Evolutionary conservation across 108 stramenopile genomes (phyloP), one percentile per base, ranked within the genome.

Genomic region (Cyclostephanos tholiformis): DNA sequence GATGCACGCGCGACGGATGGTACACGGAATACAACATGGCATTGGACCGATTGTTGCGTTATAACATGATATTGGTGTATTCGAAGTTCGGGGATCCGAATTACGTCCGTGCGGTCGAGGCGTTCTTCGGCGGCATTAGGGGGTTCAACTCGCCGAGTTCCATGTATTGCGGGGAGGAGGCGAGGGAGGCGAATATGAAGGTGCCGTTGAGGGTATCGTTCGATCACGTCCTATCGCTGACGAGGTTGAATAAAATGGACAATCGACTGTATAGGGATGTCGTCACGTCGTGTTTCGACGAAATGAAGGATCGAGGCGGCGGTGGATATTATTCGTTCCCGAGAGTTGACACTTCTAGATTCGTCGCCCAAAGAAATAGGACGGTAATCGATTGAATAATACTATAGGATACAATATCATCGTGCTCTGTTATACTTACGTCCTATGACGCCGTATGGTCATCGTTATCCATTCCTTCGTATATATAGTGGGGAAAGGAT

Each of bases 61-160:
- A 79, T 39, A 79, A 79, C 62, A 41, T 79, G 1, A 48, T 79
- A 35, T 67, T 79, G 27, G 61, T 79, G 1, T 72, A 73, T 64
- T 71, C 72, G 49, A 72, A 51, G 19, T 79, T 79, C 57, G 50
- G 53, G 9, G 71, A 79, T 67, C 27, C 30, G 6, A 14, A 63
- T 5, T 79, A 79, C 60, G 57, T 68, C 5, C 63, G 63, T n/a
- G 66, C 71, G 13, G 53, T 79, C 20, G 79, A 79, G 25, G 61
- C 64, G 6, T 46, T 16, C 44, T 79, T 73, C 35, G 72, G 72
- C 27, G 79, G 79, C 11, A 72, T 79, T 2, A 49, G 56, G n/a
- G 71, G 66, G 55, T 79, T 79, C 59, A 72, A 72, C 29, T 26
- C 36, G 6, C 51, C 55, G 2, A 68, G 67, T 11, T 56, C 50